Conservation (phyloP, 768 basidiomycete genomes). For the Boletus fagicola region DNA sequence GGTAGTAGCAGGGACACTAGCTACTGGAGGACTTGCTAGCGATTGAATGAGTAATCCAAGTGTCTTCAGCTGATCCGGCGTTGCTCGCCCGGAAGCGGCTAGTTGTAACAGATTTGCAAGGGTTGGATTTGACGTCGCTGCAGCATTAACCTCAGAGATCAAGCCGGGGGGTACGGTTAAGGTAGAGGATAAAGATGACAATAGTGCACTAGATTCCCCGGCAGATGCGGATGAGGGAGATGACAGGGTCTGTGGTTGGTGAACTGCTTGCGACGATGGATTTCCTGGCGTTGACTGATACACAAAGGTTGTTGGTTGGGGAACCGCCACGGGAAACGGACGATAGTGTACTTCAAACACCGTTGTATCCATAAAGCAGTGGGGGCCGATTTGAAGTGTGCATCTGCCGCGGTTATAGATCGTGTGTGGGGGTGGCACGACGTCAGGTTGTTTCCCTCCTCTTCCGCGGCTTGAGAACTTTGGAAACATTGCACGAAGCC, state of each 20-base stretch:
- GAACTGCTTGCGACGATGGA: conserved; percentile 30
- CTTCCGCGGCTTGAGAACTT: conserved; percentile 69
- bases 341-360: conserved; percentile 76
- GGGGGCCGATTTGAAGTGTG: conserved; percentile 73
- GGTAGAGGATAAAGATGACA: conserved; percentile 45
- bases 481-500: conserved; percentile 63
- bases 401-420: conserved; percentile 65
- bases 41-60: conserved; percentile 75
- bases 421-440: conserved; percentile 62
- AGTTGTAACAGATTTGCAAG: conserved; percentile 64
- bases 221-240: conserved; percentile 21
- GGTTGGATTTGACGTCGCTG: conserved; percentile 65
- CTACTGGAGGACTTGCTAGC: conserved; percentile 38
- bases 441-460: conserved; percentile 52
- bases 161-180: conserved; percentile 54
- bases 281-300: conserved; percentile 28
- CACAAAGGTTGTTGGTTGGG: conserved; percentile 24
- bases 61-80: conserved; percentile 61
- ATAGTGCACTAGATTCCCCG: conserved; percentile 39
- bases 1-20: conserved; percentile 1
- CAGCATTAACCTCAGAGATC: conserved; percentile 62
- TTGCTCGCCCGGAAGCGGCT: conserved; percentile 61
- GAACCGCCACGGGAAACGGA: conserved; percentile 28
- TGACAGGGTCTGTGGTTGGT: conserved; percentile 24
- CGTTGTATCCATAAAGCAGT: conserved; percentile 62